Evolutionary conservation across 345 rosid genomes (phyloP).

Genomic region (Citrus australasica): DNA sequence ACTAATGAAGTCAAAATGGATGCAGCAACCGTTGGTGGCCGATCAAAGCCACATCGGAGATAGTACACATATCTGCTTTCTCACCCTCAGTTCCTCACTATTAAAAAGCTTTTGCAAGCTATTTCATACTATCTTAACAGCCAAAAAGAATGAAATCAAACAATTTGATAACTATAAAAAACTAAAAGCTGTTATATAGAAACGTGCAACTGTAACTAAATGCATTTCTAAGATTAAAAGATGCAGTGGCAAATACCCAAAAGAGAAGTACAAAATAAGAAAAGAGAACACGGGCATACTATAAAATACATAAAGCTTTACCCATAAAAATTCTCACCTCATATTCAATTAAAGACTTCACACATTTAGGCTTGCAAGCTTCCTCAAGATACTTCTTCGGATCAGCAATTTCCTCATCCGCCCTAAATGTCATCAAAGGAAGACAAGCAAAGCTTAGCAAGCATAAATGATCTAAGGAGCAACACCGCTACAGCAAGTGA

Average conservation of each 20-base stretch:
- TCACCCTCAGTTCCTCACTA: neutral
- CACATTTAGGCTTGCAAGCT: slow-evolving; percentile 49
- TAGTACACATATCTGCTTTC: neutral
- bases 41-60: neutral
- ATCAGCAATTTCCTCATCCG: slow-evolving; percentile 47
- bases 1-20: neutral
- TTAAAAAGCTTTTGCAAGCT: neutral
- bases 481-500: neutral
- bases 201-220: neutral
- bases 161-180: neutral
- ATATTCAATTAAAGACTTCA: slow-evolving; percentile 47
- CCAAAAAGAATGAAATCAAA: neutral
- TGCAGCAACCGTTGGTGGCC: neutral
- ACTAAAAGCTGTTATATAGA: neutral
- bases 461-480: neutral
- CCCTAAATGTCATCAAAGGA: slow-evolving; percentile 33
- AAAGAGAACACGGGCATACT: neutral
- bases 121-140: neutral
- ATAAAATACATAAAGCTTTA: neutral
- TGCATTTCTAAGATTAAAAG: neutral
- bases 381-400: slow-evolving; percentile 55
- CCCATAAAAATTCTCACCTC: slow-evolving; percentile 18
- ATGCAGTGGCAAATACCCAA: neutral
- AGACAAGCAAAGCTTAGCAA: neutral
- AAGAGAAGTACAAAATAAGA: neutral